These are phyloP conservation scores for Erodium maritimum DNA, from an alignment of 345 rosid genomes.

Conservation along the genomic window DNA sequence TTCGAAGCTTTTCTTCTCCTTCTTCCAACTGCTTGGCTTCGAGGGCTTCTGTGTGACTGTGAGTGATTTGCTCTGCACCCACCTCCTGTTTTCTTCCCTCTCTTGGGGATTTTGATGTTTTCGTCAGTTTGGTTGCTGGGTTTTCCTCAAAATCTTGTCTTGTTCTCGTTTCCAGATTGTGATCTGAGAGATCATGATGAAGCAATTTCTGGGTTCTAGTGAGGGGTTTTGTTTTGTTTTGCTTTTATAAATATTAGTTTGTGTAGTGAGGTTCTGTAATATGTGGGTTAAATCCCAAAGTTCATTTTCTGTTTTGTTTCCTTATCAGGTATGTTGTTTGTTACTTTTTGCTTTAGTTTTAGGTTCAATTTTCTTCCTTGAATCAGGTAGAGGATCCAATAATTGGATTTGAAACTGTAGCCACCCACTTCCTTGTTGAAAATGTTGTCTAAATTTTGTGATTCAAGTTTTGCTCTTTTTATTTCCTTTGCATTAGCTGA, in stretches of 20 bases:
- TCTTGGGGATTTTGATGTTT: neutral
- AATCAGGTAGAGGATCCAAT: neutral
- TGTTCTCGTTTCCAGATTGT: neutral
- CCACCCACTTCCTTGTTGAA: neutral
- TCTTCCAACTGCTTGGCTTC: neutral
- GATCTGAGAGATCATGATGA: conserved; percentile 1
- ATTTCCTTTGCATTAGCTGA: neutral
- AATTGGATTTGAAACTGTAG: neutral
- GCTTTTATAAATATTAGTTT: neutral
- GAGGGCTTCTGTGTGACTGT: neutral
- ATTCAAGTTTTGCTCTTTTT: neutral
- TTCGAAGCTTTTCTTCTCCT: conserved; percentile 18
- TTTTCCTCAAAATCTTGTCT: neutral
- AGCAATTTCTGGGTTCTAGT: neutral
- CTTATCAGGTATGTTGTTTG: neutral
- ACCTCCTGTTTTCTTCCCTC: conserved; percentile 7
- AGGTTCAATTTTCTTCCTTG: neutral
- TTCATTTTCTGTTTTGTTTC: neutral
- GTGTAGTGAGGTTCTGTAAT: neutral
- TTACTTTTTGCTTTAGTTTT: no score
- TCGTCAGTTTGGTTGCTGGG: conserved; percentile 1
- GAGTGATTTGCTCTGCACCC: conserved; percentile 16
- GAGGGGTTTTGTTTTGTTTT: neutral
- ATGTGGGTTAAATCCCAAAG: neutral
- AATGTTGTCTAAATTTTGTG: neutral